Evolutionary conservation across 1,139 yeast species (phyloP), one percentile per base, ranked within the genome.

Genomic region (Lodderomyces oxycetoniae): DNA sequence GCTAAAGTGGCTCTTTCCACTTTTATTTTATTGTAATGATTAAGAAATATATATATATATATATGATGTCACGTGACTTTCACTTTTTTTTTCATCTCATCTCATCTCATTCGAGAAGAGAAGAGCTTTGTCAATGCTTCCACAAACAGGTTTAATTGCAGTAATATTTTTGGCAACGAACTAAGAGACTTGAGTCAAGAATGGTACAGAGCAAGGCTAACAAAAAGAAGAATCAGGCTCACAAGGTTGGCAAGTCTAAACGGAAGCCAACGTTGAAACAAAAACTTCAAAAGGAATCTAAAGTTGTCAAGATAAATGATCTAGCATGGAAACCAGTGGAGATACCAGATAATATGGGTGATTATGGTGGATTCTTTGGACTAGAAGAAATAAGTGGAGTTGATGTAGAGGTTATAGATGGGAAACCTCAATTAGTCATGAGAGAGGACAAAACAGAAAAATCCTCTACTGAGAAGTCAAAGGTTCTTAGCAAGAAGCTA

Each of bases 331-430:
- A 82, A 47, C 59, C 79, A 4, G 95, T 87, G 10, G 83, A 81
- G 2, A 74, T 91, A 32, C 91, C 94, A 4, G 91, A 85, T 44
- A 80, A 87, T 25, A 57, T 86, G 40, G 96, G 81, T 40, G 95
- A 86, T 55, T 84, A 83, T 52, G 89, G 83, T 48, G 96, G 96
- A 0, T 81, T 88, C 46, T 86, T 79, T 57, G 98, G 96, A 0
- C 61, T 91, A 28, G 97, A 91, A 56, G 98, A 91, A 55, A 74
- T 91, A 35, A 96, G 88, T 35, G 96, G 96, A 17, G 96, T 89
- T 16, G 89, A 75, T 48, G 89, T 89, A 4, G 74, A 74, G 42
- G 67, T 77, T 36, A 75, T 77, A 3, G 66, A 77, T 37, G 95
- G 94, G 11, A 64, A 67, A 41, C 77, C 81, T 0, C 72, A 74